Base-by-base conservation (phyloP, 1,284 basidiomycete genomes). In the Cutaneotrichosporon cavernicola region DNA sequence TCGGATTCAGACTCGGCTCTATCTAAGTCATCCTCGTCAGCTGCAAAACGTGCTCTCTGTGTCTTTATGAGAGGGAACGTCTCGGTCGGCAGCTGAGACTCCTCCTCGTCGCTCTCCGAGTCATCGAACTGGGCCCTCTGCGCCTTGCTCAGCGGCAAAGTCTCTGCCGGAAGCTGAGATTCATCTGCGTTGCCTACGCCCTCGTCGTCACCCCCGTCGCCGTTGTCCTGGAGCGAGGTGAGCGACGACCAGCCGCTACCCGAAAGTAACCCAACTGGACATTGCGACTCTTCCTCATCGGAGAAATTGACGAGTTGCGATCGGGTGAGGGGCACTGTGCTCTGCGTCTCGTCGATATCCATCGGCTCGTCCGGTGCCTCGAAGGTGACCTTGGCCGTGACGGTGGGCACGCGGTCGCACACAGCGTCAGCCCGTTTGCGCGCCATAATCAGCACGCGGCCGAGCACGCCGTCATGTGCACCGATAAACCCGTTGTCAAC, bases 371-470 rank as follows among this genome's bases (percentile, higher is more conserved):
- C 22, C 11, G 49, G 49, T 16, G 22, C 22, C 26, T 30, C 14
- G 51, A 53, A 53, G 13, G 3, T 18, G 30, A 53, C 16, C 51
- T 34, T 53, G 51, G 31, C 14, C 8, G 4, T 34, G 18, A 53
- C 18, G 14, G 5, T 34, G 5, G 51, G 10, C 18, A 31, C 51
- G 18, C 51, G 51, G 34, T 21, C 53, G n/a, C 34, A 56, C 10
- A 34, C 53, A 5, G 4, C 11, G 55, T 40, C 36, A 10, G 55
- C 21, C 14, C 8, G 13, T 21, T 40, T 56, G 9, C 38, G 55
- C 21, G 55, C 55, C 55, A 56, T 56, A 21, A 40, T 30, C 14
- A 56, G 55, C 21, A 40, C 38, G 22, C 55, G 55, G 36, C 32
- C 36, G 22, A 56, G 55, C 36, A 56, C 55, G 22, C 38, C 55